Evolutionary conservation across 305 asterid genomes (phyloP), one percentile per base, ranked within the genome.

Genomic region (Withania somnifera): DNA sequence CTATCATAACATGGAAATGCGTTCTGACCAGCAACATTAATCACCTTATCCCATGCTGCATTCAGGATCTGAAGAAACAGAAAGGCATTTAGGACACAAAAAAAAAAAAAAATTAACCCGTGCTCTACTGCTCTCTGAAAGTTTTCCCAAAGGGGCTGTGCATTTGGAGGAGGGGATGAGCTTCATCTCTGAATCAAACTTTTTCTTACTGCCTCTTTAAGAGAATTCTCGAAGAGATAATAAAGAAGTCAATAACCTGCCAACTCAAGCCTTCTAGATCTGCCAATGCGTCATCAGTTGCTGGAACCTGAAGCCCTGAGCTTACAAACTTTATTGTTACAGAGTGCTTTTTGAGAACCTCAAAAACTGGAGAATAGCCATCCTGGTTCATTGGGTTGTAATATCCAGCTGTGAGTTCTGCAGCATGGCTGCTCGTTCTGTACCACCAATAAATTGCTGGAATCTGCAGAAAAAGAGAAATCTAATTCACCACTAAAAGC

Each of bases 331-430:
- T 92, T 83, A 89, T 68, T 1, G 88, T 85, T 47, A 85, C 93
- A 0, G 81, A 80, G 71, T 91, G 92, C 84, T 87, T 92, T 86
- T 90, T 90, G 84, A 92, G 92, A 86, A 88, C 84, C 20, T 91
- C 90, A 80, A 91, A 91, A 78, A 92, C 77, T 57, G 69, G 82
- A 56, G 92, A 88, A 84, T 91, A 92, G n/a, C 97, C 95, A 60
- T 92, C 92, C 82, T 84, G 92, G 84, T 92, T 90, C 11, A 87
- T 85, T 30, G 93, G 85, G 87, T 92, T 92, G 73, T 85, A 84
- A 79, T 88, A 92, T 78, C 97, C 97, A 83, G 94, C 93, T 5
- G 97, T 91, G 84, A 92, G 93, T 87, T 92, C 95, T n/a, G 97
- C 93, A 50, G 97, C 92, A 84, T 92, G 97, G 87, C 97, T 92